Evolutionary conservation across 106 monocot genomes (phyloP).

Genomic region (Gastrodia elata): DNA sequence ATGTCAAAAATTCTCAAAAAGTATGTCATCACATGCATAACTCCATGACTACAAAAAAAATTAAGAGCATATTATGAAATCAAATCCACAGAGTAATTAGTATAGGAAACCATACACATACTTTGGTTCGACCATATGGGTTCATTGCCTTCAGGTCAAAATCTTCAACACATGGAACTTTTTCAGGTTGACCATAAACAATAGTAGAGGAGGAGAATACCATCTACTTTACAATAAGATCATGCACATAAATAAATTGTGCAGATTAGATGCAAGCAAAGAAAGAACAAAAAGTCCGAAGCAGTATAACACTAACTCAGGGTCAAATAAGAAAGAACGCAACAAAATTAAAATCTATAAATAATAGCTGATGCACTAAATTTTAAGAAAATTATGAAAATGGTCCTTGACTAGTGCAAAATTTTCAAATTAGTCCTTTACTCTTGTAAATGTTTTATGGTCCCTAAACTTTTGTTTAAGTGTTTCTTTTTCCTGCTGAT

Average conservation of each 20-base stretch:
- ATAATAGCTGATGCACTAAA: too few species aligned
- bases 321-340: not conserved
- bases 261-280: constrained; percentile 3
- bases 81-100: not conserved
- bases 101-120: constrained; percentile 4
- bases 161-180: constrained; percentile 80
- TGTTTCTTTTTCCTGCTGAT: too few species aligned
- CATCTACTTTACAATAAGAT: constrained; percentile 31
- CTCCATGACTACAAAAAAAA: not conserved
- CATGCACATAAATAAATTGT: not conserved
- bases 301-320: not conserved
- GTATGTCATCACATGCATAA: not conserved
- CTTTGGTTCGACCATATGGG: constrained; percentile 91
- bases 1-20: not conserved
- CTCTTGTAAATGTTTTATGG: too few species aligned
- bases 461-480: too few species aligned
- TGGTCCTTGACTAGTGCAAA: too few species aligned
- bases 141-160: constrained; percentile 76
- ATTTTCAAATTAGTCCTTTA: too few species aligned
- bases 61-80: not conserved
- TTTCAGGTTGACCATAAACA: constrained; percentile 85
- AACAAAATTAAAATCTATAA: not conserved
- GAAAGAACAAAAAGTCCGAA: not conserved
- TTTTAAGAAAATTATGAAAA: too few species aligned
- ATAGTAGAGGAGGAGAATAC: constrained; percentile 88